These are phyloP conservation scores for Xerocomellus dryophilus DNA, from an alignment of 768 basidiomycete species.

Conservation along the genomic window DNA sequence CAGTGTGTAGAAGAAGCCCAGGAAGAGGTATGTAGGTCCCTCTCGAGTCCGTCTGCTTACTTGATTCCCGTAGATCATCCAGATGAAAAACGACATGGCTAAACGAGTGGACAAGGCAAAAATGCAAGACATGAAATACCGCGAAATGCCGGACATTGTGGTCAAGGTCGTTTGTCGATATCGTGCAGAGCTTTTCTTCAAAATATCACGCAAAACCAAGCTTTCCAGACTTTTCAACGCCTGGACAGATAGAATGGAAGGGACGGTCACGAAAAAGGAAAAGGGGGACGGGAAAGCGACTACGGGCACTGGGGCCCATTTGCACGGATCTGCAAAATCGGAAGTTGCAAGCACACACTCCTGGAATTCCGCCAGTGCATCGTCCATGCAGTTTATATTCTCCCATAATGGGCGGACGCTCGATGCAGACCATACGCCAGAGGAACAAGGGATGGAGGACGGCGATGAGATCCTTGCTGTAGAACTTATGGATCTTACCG, in stretches of 20 bases:
- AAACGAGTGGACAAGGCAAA: constrained; percentile 78
- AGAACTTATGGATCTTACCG: constrained; percentile 87
- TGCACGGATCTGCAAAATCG: constrained; percentile 51
- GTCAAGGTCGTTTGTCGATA: constrained; percentile 88
- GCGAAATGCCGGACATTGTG: constrained; percentile 86
- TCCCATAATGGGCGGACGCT: constrained; percentile 76
- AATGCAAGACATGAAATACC: constrained; percentile 74
- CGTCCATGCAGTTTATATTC: constrained; percentile 77
- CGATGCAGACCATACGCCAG: constrained; percentile 80
- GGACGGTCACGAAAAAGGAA: constrained; percentile 48
- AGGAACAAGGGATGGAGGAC: constrained; percentile 85
- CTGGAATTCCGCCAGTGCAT: constrained; percentile 37
- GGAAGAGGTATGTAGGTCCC: constrained; percentile 56
- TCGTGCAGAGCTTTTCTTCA: constrained; percentile 89
- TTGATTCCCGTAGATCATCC: constrained; percentile 51
- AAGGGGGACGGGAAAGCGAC: constrained; percentile 38
- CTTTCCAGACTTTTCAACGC: constrained; percentile 79
- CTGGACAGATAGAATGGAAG: constrained; percentile 89
- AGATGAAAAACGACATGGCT: constrained; percentile 80
- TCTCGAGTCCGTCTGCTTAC: not conserved
- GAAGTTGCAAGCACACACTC: constrained; percentile 48
- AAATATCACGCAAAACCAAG: constrained; percentile 88
- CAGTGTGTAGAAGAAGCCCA: constrained; percentile 84
- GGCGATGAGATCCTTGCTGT: constrained; percentile 87
- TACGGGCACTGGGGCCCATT: constrained; percentile 24